A percentile compares a stretch with the other conserved stretches of the same genome.
Evolutionary conservation across 164 flowering plant species (phyloP).

Genomic region (Liquidambar formosana): DNA sequence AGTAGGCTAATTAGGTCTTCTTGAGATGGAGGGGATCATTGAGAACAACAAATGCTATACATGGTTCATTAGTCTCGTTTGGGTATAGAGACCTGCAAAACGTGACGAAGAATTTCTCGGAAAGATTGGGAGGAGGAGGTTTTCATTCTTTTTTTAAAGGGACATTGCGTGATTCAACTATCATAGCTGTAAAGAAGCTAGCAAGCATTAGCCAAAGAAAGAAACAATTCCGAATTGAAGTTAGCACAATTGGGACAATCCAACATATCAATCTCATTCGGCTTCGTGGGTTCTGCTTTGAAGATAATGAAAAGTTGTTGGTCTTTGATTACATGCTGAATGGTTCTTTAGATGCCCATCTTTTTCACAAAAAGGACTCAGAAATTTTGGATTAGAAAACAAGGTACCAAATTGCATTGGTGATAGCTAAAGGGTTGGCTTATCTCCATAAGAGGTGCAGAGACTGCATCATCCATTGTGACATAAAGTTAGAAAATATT

Average conservation of each 20-base stretch:
- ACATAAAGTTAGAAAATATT: slow-evolving; percentile 65
- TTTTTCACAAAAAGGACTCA: slow-evolving; percentile 24
- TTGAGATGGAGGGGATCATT: slow-evolving; percentile 16
- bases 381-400: slow-evolving; percentile 37
- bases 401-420: slow-evolving; percentile 47
- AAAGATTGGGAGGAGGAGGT: slow-evolving; percentile 57
- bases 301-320: slow-evolving; percentile 39
- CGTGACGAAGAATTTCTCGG: slow-evolving; percentile 53
- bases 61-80: slow-evolving; percentile 41
- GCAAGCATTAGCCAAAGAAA: slow-evolving; percentile 52
- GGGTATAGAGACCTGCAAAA: slow-evolving; percentile 37
- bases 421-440: slow-evolving; percentile 47
- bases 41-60: slow-evolving; percentile 18
- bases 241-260: slow-evolving; percentile 66
- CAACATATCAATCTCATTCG: slow-evolving; percentile 62
- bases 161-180: slow-evolving; percentile 34
- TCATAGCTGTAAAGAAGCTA: slow-evolving; percentile 54
- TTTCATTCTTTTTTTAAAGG: slow-evolving; percentile 62
- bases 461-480: slow-evolving; percentile 59
- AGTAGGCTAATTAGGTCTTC: slow-evolving; percentile 2
- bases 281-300: slow-evolving; percentile 57
- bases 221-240: slow-evolving; percentile 63
- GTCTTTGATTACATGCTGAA: slow-evolving; percentile 66
- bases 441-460: slow-evolving; percentile 62
- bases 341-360: slow-evolving; percentile 38